Evolutionary conservation across 495 filamentous ascomycete species (phyloP).

Genomic region (Jackrogersella minutella): DNA sequence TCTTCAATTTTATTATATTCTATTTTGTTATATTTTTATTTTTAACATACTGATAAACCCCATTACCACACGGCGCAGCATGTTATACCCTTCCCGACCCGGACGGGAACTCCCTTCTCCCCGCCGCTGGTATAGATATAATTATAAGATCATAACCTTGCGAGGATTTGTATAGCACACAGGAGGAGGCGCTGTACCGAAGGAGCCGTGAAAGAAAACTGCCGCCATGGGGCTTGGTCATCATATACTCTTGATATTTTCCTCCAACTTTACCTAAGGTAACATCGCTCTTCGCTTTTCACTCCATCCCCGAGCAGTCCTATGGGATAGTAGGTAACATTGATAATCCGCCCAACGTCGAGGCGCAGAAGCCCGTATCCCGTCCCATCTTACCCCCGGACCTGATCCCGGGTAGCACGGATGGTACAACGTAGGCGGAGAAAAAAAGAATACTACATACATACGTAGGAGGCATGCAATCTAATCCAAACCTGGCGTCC

Average conservation of each 20-base stretch:
- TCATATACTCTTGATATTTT: no score
- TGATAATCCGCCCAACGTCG: conserved; percentile 13
- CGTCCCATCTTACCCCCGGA: conserved; percentile 1
- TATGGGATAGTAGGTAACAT: no score
- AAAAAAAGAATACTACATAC: not conserved
- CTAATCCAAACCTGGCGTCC: conserved; percentile 15
- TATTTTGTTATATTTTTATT: not conserved
- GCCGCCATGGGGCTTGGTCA: conserved; percentile 6
- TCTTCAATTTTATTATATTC: not conserved
- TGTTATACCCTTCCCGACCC: not conserved
- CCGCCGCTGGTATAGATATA: not conserved
- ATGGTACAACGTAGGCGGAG: not conserved
- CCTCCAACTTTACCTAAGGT: no score
- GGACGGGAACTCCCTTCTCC: conserved; percentile 27
- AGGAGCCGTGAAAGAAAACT: conserved; percentile 21
- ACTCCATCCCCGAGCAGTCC: not conserved
- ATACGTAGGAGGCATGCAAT: no score
- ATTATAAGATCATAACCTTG: not conserved
- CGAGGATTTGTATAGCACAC: not conserved
- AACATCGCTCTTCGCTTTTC: not conserved
- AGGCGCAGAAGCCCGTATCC: conserved; percentile 30
- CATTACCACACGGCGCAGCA: not conserved
- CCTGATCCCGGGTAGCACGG: not conserved
- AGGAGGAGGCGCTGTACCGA: conserved; percentile 39
- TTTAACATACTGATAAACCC: not conserved